Evolutionary conservation across 768 basidiomycete genomes (phyloP).

Genomic region (Thelephora ganbajun): DNA sequence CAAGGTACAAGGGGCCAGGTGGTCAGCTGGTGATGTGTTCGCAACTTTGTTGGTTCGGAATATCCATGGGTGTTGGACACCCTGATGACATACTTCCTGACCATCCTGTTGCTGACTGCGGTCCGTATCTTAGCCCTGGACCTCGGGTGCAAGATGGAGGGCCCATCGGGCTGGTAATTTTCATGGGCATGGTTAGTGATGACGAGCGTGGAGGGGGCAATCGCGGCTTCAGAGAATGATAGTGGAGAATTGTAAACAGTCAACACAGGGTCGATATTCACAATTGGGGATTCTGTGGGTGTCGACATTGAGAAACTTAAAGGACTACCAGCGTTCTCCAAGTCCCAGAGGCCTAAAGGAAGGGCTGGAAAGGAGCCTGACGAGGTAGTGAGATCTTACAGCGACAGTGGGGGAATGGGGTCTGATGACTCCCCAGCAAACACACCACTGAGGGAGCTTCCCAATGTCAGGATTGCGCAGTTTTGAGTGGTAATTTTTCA

Average conservation of each 20-base stretch:
- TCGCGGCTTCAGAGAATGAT: conserved; percentile 18
- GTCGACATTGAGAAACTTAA: conserved; percentile 4
- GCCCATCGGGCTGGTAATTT: not conserved
- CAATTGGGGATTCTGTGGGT: conserved; percentile 10
- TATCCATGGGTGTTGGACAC: conserved; percentile 20
- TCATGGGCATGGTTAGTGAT: conserved; percentile 27
- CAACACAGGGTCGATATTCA: conserved; percentile 12
- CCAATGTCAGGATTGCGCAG: too few relatives aligned
- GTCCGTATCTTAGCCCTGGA: conserved; percentile 12
- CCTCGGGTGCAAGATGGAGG: conserved; percentile 2
- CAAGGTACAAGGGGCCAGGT: conserved; percentile 58
- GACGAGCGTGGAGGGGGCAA: conserved; percentile 36
- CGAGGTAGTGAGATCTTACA: conserved; percentile 50
- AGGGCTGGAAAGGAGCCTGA: conserved; percentile 23
- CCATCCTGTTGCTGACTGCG: conserved; percentile 9
- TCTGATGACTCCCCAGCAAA: conserved; percentile 62
- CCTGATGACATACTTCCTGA: conserved; percentile 13
- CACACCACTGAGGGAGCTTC: conserved; percentile 42
- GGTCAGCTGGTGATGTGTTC: conserved; percentile 53
- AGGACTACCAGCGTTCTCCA: conserved; percentile 1
- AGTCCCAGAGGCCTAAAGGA: conserved; percentile 4
- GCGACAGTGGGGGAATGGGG: conserved; percentile 41
- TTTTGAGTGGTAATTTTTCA: too few relatives aligned
- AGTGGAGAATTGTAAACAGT: conserved; percentile 8
- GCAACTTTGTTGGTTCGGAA: conserved; percentile 30